These are phyloP conservation scores for Mycena kentingensis DNA, from an alignment of 768 basidiomycete species.

Conservation along the genomic window DNA sequence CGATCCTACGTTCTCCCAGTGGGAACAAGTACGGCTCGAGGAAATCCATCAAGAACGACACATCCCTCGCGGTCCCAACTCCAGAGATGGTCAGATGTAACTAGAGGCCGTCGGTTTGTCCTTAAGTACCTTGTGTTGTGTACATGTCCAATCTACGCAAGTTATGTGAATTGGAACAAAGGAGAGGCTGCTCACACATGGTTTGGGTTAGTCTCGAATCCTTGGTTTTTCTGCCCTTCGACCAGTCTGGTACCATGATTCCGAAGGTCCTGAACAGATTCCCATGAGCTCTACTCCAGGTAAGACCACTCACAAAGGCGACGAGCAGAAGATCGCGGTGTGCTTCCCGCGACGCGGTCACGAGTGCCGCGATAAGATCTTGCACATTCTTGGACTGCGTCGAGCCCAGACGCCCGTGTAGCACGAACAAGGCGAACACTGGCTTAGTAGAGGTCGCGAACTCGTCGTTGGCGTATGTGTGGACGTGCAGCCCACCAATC, in stretches of 20 bases:
- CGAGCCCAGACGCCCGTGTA: constrained; percentile 44
- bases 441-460: constrained; percentile 22
- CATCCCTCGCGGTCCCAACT: constrained; percentile 72
- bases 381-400: constrained; percentile 24
- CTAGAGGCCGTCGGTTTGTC: background rate
- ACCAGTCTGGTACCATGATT: constrained; percentile 46
- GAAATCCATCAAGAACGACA: constrained; percentile 81
- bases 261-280: constrained; percentile 42
- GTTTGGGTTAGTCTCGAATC: constrained; percentile 39
- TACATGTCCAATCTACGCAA: constrained; percentile 48
- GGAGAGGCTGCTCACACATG: constrained; percentile 40
- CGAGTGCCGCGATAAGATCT: constrained; percentile 28
- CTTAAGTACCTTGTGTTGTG: constrained; percentile 41
- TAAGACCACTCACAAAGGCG: constrained; percentile 38
- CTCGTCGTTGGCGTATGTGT: constrained; percentile 32
- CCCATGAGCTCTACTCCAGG: background rate
- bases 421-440: constrained; percentile 41
- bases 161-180: background rate
- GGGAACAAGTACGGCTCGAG: constrained; percentile 77
- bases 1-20: constrained; percentile 55
- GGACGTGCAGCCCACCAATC: constrained; percentile 41
- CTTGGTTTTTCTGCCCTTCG: constrained; percentile 36
- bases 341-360: constrained; percentile 26
- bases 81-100: background rate
- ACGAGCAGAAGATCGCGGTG: constrained; percentile 35